phyloP scores from a whole-genome alignment of 768 basidiomycete species.

The Chiua virens region DNA sequence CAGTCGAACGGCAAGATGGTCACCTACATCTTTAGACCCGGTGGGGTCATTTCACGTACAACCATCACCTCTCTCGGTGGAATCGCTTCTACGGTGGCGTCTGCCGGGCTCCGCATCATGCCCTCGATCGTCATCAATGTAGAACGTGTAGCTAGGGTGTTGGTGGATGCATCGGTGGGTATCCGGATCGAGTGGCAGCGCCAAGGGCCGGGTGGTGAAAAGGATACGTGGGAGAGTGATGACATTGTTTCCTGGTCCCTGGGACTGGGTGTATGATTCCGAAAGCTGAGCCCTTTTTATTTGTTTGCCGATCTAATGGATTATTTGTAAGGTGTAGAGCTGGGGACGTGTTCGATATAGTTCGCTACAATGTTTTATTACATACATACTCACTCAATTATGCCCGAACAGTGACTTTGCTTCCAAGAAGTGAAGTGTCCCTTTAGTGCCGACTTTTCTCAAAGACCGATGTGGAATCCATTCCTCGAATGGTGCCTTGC shows the following conservation, averaged over 20 bases:
- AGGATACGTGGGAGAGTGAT: constrained; percentile 29
- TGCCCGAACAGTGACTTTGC: no score
- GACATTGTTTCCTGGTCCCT: constrained; percentile 26
- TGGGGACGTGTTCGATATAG: no score
- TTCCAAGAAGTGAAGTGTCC: no score
- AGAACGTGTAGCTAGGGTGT: constrained; percentile 17
- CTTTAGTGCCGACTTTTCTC: no score
- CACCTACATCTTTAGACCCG: constrained; percentile 24
- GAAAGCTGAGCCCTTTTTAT: no score
- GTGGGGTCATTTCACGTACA: constrained; percentile 11
- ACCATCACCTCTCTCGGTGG: constrained; percentile 15
- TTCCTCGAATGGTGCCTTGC: no score
- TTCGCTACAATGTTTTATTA: no score
- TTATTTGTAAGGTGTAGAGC: no score
- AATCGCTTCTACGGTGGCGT: constrained; percentile 15
- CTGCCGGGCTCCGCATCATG: constrained; percentile 19
- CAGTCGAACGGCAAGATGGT: constrained; percentile 10
- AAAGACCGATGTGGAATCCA: no score
- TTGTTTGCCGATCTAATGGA: background rate
- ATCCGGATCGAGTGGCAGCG: constrained; percentile 28
- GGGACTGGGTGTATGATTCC: constrained; percentile 17
- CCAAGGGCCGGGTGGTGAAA: constrained; percentile 11
- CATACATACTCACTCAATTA: no score
- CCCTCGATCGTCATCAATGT: constrained; percentile 24
- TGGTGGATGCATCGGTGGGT: constrained; percentile 29